Conservation (phyloP, 169 alveolate species). For the Eimeria sp. region DNA sequence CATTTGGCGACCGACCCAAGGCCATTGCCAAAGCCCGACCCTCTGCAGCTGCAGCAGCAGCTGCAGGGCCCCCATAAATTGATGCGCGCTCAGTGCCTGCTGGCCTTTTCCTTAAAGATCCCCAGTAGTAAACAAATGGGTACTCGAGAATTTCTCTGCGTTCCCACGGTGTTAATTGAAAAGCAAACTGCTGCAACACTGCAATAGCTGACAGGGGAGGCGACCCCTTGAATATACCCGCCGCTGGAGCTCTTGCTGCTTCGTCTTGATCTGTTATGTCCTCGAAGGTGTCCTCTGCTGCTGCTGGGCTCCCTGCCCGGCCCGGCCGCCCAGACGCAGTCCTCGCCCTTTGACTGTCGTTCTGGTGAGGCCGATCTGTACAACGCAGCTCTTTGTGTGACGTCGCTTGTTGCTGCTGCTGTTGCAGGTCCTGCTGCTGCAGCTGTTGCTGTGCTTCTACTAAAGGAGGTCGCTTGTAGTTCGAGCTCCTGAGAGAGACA, state of each 20-base stretch:
- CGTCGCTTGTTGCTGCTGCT: background rate
- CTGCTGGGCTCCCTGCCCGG: background rate
- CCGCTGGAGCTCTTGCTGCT: background rate
- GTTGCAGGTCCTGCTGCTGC: background rate
- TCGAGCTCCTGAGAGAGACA: background rate
- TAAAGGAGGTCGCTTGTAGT: background rate
- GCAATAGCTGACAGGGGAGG: conserved; percentile 19
- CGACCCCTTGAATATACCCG: background rate
- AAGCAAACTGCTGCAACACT: conserved; percentile 37
- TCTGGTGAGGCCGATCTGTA: background rate
- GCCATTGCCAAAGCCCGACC: background rate
- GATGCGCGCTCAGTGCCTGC: conserved; percentile 24
- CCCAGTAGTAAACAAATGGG: conserved; percentile 72
- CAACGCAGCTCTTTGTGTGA: background rate
- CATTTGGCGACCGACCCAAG: background rate
- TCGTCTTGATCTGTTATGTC: background rate
- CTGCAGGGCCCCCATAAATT: conserved; percentile 51
- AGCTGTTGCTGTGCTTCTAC: background rate
- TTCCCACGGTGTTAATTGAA: conserved; percentile 47
- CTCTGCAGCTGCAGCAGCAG: conserved; percentile 29
- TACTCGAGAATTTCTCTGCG: conserved; percentile 52
- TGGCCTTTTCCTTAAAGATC: conserved; percentile 28
- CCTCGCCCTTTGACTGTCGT: background rate
- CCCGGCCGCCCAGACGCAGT: background rate
- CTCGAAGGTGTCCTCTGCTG: background rate